A percentile compares a stretch with the other conserved stretches of the same genome.
Conservation (phyloP, 169 alveolate genomes). For the Neospora caninum region DNA sequence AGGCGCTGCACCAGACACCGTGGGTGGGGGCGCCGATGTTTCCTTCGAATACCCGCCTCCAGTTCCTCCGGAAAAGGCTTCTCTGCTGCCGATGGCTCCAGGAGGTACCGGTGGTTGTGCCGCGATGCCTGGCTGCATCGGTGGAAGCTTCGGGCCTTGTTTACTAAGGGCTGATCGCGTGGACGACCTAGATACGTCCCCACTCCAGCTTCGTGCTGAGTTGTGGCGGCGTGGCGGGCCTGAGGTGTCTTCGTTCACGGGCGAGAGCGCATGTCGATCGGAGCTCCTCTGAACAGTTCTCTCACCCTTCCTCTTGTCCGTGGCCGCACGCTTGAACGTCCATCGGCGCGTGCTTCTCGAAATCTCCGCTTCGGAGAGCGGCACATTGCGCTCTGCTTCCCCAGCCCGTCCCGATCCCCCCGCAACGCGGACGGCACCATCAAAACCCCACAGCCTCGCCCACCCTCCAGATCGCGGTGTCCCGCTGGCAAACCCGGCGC, state of each 20-base stretch:
- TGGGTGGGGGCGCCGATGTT: background rate
- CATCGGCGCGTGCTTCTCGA: slow-evolving; percentile 31
- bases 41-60: background rate
- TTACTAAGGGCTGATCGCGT: background rate
- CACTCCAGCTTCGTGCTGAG: background rate
- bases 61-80: background rate
- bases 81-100: background rate
- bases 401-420: background rate
- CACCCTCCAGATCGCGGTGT: background rate
- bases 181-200: background rate
- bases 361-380: background rate
- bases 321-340: background rate
- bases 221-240: background rate
- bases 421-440: background rate
- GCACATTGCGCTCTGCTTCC: background rate
- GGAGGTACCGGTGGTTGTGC: slow-evolving; percentile 6
- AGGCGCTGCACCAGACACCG: background rate
- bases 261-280: too few species aligned
- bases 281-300: too few species aligned
- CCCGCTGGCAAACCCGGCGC: background rate
- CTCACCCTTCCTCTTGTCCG: background rate
- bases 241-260: too few species aligned
- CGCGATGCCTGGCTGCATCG: slow-evolving; percentile 3
- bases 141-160: background rate
- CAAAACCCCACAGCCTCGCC: slow-evolving; percentile 29